Conservation (phyloP, 23 red algal species). For the Gracilaria domingensis region DNA sequence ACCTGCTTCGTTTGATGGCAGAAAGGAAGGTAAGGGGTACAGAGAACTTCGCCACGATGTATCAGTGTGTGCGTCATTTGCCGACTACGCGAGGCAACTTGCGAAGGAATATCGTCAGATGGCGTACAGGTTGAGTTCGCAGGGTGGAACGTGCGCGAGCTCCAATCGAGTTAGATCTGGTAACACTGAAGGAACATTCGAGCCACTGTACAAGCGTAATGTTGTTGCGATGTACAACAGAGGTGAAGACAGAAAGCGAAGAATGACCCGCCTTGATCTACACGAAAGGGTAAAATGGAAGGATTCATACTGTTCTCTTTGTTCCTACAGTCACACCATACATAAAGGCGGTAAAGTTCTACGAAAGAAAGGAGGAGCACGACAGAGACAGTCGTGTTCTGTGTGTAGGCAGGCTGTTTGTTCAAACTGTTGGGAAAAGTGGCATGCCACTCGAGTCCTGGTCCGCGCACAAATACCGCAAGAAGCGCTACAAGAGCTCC, state of each 20-base stretch:
- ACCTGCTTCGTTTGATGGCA: background rate
- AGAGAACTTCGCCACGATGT: background rate
- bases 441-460: no score
- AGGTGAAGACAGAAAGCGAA: no score
- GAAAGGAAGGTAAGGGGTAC: background rate
- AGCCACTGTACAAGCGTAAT: background rate
- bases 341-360: background rate
- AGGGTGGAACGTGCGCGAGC: no score
- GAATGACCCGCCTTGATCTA: background rate
- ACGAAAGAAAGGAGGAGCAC: background rate
- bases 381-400: background rate
- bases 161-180: no score
- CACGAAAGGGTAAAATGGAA: background rate
- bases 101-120: conserved; percentile 43
- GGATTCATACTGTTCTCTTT: background rate
- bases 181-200: background rate
- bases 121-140: no score
- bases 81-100: conserved; percentile 37
- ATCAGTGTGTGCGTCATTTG: conserved; percentile 11
- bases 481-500: no score
- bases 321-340: background rate
- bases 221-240: no score
- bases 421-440: background rate
- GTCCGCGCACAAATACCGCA: no score
- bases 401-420: background rate